Conservation (phyloP, 495 filamentous ascomycete species). For the Parathielavia hyrcaniae region DNA sequence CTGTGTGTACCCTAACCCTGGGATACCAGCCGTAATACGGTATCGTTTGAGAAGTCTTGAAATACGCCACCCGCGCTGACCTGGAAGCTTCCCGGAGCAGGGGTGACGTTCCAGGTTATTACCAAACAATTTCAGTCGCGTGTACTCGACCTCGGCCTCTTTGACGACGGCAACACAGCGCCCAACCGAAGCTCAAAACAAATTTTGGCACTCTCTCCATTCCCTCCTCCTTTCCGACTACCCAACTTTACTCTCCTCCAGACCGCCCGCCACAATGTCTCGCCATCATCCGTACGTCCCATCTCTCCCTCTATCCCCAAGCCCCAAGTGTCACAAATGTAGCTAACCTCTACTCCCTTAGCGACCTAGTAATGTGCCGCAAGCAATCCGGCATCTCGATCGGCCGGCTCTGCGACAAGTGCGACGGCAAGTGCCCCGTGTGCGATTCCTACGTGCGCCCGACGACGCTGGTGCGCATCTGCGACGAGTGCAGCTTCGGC, state of each 20-base stretch:
- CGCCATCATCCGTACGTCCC: slow-evolving; percentile 36
- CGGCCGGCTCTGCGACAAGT: slow-evolving; percentile 99
- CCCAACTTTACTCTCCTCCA: not conserved
- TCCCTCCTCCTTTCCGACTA: not conserved
- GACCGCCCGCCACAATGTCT: slow-evolving; percentile 26
- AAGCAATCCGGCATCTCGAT: slow-evolving; percentile 97
- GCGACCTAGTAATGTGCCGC: slow-evolving; percentile 99
- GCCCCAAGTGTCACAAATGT: too few relatives aligned
- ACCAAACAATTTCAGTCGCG: slow-evolving; percentile 13
- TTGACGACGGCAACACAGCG: not conserved
- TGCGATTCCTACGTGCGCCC: slow-evolving; percentile 99
- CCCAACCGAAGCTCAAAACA: not conserved
- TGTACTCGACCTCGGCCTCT: not conserved
- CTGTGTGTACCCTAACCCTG: slow-evolving; percentile 8
- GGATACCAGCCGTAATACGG: not conserved
- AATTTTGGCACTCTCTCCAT: not conserved
- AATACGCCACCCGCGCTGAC: slow-evolving; percentile 14
- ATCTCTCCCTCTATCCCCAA: slow-evolving; percentile 1
- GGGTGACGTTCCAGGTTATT: slow-evolving; percentile 13
- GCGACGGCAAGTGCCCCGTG: slow-evolving; percentile 98
- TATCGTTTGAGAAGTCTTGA: slow-evolving; percentile 1
- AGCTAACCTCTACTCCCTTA: slow-evolving; percentile 31
- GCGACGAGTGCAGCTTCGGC: slow-evolving; percentile 97
- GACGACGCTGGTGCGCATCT: slow-evolving; percentile 94
- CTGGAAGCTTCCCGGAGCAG: too few relatives aligned